Percentiles rank a stretch among this genome's conserved stretches.
Evolutionary conservation across 768 basidiomycete species (phyloP).

Genomic region (Panellus pusillus): DNA sequence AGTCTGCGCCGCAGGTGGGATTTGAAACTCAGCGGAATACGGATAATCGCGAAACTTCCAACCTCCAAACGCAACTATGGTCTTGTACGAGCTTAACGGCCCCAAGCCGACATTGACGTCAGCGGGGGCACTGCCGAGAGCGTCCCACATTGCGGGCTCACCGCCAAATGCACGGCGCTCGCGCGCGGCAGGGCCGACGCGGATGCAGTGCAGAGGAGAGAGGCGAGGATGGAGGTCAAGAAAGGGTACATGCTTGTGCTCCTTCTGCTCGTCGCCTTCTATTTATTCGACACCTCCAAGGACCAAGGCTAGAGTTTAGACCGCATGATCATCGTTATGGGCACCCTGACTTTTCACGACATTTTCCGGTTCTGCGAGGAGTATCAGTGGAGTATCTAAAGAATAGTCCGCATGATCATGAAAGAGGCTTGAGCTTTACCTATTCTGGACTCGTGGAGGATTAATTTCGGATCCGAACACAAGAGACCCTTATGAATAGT

Average conservation of each 20-base stretch:
- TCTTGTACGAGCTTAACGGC: conserved; percentile 36
- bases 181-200: conserved; percentile 24
- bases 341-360: too few species aligned
- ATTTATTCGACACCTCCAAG: conserved; percentile 17
- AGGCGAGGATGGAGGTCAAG: conserved; percentile 19
- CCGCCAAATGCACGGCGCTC: conserved; percentile 36
- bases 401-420: conserved; percentile 9
- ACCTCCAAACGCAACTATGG: conserved; percentile 55
- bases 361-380: too few species aligned
- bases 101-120: conserved; percentile 48
- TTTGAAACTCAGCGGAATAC: too few species aligned
- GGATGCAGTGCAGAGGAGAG: conserved; percentile 22
- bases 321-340: too few species aligned
- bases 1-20: conserved; percentile 21
- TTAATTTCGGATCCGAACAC: neutral
- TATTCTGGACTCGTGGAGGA: neutral
- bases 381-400: too few species aligned
- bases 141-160: conserved; percentile 47
- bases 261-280: conserved; percentile 4
- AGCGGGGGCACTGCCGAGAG: conserved; percentile 33
- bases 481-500: too few species aligned
- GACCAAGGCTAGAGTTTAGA: too few species aligned
- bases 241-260: conserved; percentile 18
- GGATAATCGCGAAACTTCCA: conserved; percentile 3
- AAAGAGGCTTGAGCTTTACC: neutral